A percentile compares a stretch with the other conserved stretches of the same genome.
These are phyloP conservation scores for Cornus controversa DNA, from an alignment of 148 eudicot genomes.

Conservation along the genomic window DNA sequence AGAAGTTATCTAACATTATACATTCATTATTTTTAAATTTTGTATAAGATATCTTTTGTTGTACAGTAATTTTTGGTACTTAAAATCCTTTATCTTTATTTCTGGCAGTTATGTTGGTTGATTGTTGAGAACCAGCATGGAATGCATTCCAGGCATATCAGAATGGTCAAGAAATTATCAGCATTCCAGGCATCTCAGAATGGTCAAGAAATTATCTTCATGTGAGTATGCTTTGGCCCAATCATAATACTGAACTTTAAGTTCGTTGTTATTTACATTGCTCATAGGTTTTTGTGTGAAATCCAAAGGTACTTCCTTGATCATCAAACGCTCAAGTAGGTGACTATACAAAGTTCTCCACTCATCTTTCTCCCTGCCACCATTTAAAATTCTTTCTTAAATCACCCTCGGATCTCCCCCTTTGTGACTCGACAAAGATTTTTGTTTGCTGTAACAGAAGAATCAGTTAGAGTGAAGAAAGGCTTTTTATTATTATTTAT, in stretches of 20 bases:
- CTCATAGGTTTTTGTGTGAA: not conserved
- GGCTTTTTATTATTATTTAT: no score
- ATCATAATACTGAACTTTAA: not conserved
- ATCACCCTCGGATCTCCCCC: no score
- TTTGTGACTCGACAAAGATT: no score
- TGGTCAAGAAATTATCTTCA: conserved; percentile 1
- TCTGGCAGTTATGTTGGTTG: not conserved
- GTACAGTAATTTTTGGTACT: not conserved
- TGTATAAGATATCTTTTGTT: not conserved
- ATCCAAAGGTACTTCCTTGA: no score
- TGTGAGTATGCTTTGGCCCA: conserved; percentile 11
- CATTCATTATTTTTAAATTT: not conserved
- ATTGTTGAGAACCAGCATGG: conserved; percentile 12
- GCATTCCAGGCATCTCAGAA: not conserved
- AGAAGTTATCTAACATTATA: no score
- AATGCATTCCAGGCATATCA: not conserved
- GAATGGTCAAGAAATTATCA: no score
- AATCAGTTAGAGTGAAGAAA: no score
- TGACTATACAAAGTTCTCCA: no score
- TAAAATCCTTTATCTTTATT: not conserved
- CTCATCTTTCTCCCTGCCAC: no score
- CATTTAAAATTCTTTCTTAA: no score
- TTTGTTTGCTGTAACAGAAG: no score
- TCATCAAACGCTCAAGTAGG: no score
- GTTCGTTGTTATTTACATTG: not conserved